Conservation (phyloP, 345 rosid genomes). For the Alliaria petiolata region DNA sequence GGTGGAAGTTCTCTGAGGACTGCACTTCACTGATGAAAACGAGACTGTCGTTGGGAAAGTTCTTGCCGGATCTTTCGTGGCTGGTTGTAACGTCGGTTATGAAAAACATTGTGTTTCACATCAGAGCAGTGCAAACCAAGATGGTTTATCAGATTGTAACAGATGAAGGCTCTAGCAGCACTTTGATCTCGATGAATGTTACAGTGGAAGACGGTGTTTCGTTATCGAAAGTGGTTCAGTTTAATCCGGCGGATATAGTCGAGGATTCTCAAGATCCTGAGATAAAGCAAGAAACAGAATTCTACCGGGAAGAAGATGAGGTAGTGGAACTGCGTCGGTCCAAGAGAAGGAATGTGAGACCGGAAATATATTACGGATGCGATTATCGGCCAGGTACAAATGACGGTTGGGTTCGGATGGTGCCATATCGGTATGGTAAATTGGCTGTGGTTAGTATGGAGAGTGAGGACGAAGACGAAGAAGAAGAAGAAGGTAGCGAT, state of each 20-base stretch:
- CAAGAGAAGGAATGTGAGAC: conserved; percentile 28
- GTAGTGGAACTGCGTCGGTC: conserved; percentile 49
- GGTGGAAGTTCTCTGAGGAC: conserved; percentile 71
- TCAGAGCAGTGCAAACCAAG: conserved; percentile 56
- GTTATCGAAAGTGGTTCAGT: conserved; percentile 42
- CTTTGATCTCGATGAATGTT: conserved; percentile 44
- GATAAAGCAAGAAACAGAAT: conserved; percentile 22
- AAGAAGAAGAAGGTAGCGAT: conserved; percentile 1
- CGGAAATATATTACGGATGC: conserved; percentile 20
- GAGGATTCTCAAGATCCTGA: conserved; percentile 30
- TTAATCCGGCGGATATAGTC: conserved; percentile 21
- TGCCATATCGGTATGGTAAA: conserved; percentile 20
- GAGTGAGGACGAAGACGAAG: conserved; percentile 29
- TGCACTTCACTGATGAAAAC: conserved; percentile 46
- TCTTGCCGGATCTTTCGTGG: conserved; percentile 69
- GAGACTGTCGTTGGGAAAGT: conserved; percentile 61
- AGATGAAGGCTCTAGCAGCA: conserved; percentile 34
- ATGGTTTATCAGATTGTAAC: conserved; percentile 61
- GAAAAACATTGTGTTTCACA: conserved; percentile 48
- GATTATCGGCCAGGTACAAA: conserved; percentile 6
- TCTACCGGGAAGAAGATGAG: conserved; percentile 26
- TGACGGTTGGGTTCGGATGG: conserved; percentile 23
- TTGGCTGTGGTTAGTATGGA: conserved; percentile 2
- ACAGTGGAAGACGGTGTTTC: conserved; percentile 46
- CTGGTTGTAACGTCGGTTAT: conserved; percentile 53